phyloP scores from a whole-genome alignment of 148 eudicot species.

The Drosera capensis region DNA sequence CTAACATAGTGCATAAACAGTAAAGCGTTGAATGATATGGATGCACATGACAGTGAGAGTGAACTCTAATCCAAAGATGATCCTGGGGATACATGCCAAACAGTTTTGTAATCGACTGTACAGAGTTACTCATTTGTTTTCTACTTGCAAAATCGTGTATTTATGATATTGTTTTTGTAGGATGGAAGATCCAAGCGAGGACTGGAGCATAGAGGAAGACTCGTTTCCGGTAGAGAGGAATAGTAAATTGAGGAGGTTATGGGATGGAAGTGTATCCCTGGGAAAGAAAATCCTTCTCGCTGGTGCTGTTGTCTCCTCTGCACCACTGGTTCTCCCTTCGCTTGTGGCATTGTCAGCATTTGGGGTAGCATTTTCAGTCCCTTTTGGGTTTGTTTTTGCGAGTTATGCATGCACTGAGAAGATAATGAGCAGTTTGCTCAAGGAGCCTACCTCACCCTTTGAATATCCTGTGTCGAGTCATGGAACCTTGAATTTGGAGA shows the following conservation, averaged over 20 bases:
- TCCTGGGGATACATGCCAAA: too few relatives aligned
- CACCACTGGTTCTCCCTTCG: constrained; percentile 60
- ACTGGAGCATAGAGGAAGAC: constrained; percentile 15
- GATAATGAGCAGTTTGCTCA: constrained; percentile 52
- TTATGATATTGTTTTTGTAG: constrained; percentile 6
- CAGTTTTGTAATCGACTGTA: neutral
- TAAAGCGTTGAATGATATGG: too few relatives aligned
- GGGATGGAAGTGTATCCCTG: constrained; percentile 28
- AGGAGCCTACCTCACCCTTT: constrained; percentile 10
- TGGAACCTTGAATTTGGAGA: constrained; percentile 5
- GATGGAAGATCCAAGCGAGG: constrained; percentile 27
- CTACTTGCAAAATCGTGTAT: too few relatives aligned
- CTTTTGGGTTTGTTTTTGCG: constrained; percentile 37
- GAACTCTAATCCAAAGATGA: too few relatives aligned
- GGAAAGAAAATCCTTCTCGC: constrained; percentile 46
- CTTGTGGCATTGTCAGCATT: constrained; percentile 46
- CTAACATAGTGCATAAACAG: too few relatives aligned
- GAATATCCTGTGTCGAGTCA: constrained; percentile 7
- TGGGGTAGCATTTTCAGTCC: constrained; percentile 45
- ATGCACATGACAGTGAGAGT: too few relatives aligned
- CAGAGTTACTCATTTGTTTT: neutral
- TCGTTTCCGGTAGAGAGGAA: constrained; percentile 1
- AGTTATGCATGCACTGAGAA: constrained; percentile 58
- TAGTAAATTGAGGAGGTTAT: constrained; percentile 22
- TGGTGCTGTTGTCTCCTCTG: constrained; percentile 47